These are phyloP conservation scores for Hanseniaspora singularis DNA, from an alignment of 805 yeast species.

Conservation along the genomic window DNA sequence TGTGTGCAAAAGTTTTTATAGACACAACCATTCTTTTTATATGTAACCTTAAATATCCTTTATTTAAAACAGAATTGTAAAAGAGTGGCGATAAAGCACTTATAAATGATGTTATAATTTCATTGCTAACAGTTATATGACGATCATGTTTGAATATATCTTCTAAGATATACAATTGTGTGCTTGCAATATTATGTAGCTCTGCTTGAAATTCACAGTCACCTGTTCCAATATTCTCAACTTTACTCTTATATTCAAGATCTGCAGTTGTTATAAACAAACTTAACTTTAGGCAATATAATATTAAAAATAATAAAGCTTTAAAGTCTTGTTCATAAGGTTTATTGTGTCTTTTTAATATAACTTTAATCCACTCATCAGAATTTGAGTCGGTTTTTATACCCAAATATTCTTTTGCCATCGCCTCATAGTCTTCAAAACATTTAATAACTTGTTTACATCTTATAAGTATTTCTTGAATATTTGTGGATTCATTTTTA, in stretches of 20 bases:
- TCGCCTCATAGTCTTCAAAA: conserved; percentile 7
- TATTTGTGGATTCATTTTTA: conserved; percentile 1
- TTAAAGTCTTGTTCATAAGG: background rate
- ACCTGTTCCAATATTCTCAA: background rate
- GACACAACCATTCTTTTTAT: conserved; percentile 4
- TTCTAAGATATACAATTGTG: background rate
- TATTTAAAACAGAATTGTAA: conserved; percentile 8
- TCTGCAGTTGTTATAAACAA: background rate
- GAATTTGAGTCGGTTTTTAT: background rate
- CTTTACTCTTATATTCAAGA: background rate
- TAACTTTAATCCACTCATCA: background rate
- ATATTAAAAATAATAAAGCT: background rate
- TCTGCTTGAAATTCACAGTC: background rate
- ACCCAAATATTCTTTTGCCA: conserved; percentile 2
- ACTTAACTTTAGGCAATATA: conserved; percentile 3
- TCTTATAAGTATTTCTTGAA: background rate
- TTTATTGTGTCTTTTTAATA: background rate
- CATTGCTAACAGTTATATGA: conserved; percentile 1
- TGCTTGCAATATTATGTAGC: background rate
- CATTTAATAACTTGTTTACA: background rate
- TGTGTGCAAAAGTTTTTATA: conserved; percentile 3
- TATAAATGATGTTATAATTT: background rate
- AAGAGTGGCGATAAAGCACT: conserved; percentile 5
- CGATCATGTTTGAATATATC: conserved; percentile 6
- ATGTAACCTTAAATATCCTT: conserved; percentile 1